Base-by-base conservation (phyloP, 495 filamentous ascomycete genomes). In the Aspergillus egyptiacus region DNA sequence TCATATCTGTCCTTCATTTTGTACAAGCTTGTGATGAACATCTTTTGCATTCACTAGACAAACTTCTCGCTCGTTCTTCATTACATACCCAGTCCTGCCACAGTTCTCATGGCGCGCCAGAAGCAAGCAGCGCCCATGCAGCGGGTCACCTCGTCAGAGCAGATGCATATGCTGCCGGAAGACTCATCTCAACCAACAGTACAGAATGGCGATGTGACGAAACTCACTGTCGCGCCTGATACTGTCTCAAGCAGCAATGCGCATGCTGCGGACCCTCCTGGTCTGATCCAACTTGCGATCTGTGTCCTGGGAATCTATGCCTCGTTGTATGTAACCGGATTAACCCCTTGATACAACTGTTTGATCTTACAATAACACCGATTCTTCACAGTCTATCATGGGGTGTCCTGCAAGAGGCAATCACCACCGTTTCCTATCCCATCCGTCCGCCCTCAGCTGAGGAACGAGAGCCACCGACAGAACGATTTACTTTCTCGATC, bases 351-450 rank as follows among this genome's bases (percentile, higher is more conserved):
- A 30, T 25, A 35, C 27, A 25, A 7, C 30, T 9, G 11, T 20
- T 2, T 28, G n/a, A 24, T 33, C 8, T 5, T n/a, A 22, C 13
- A 40, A 57, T 69, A 43, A 67, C 43, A 52, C 18, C 30, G n/a
- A 15, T 27, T 39, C 22, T 35, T n/a, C 19, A n/a, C 46, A 96
- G 93, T 66, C 75, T 98, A 2, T 86, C 89, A 37, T 98, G 93
- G 93, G 93, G 86, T 34, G 80, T 96, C 55, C 83, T 98, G 45
- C 93, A 98, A 77, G 93, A 98, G 65, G 88, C 91, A 46, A 91
- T 98, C 59, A 97, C 91, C 7, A 97, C 94, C 2, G 96, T 89
- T n/a, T 74, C 80, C 22, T 95, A 97, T 68, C 62, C 72, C 25
- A 44, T 68, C 15, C 60, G 54, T 33, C 49, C 64, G 17, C 58